Conservation (phyloP, 2,329 filamentous ascomycete genomes). For the Xylaria sp. region DNA sequence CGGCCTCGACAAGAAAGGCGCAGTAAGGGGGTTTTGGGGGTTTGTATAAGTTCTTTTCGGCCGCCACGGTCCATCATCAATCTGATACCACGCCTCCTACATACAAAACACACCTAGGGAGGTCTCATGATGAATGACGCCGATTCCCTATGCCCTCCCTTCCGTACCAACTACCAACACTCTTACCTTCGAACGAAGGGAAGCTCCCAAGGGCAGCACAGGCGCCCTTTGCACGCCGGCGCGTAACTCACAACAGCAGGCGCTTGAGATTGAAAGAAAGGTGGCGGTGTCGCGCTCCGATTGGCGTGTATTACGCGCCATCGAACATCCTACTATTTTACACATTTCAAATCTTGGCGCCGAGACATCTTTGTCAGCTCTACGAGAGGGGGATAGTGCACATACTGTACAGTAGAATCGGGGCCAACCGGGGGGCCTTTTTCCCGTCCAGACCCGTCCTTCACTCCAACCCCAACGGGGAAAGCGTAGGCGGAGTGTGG, state of each 20-base stretch:
- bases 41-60: conserved; percentile 4
- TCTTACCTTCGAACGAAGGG: background rate
- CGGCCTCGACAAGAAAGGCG: background rate
- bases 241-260: conserved; percentile 23
- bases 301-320: conserved; percentile 14
- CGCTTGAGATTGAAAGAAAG: conserved; percentile 16
- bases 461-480: conserved; percentile 13
- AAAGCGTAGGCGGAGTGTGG: conserved; percentile 7
- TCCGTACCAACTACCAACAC: background rate
- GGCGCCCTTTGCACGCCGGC: conserved; percentile 12
- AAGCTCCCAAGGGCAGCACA: background rate
- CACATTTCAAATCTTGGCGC: background rate
- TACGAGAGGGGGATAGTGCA: too few relatives aligned
- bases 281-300: conserved; percentile 2
- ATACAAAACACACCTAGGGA: too few relatives aligned
- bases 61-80: conserved; percentile 8
- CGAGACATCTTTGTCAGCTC: background rate
- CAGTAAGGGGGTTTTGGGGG: conserved; percentile 8
- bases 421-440: background rate
- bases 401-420: too few relatives aligned
- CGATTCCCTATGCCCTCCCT: background rate
- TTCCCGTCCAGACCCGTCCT: too few relatives aligned
- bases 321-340: background rate
- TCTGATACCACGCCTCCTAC: conserved; percentile 6
- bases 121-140: too few relatives aligned